Conservation (phyloP, 306 rosid genomes). For the Spatholobus suberectus region DNA sequence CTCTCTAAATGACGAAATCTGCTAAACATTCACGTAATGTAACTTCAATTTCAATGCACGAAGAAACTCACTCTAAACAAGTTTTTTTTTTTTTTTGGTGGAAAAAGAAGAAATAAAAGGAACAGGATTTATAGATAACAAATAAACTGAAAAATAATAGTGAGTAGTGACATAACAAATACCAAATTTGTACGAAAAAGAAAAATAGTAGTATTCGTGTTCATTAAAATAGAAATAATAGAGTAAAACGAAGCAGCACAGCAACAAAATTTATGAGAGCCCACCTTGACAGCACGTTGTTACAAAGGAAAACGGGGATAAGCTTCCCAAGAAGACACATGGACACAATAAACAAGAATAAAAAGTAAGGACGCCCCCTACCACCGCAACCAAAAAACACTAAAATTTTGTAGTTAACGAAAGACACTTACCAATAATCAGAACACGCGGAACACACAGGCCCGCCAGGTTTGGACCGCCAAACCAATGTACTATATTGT, state of each 20-base stretch:
- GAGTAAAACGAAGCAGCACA: slow-evolving; percentile 25
- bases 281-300: slow-evolving; percentile 30
- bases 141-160: not conserved
- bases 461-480: slow-evolving; percentile 9
- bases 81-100: not conserved
- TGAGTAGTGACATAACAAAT: not conserved
- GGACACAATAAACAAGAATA: slow-evolving; percentile 23
- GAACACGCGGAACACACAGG: slow-evolving; percentile 13
- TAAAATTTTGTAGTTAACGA: not conserved
- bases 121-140: not conserved
- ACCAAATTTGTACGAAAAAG: not conserved
- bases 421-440: not conserved
- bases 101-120: not conserved
- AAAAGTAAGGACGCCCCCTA: not conserved
- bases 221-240: not conserved
- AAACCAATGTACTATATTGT: not conserved
- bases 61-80: not conserved
- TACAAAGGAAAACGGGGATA: not conserved
- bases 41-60: slow-evolving; percentile 2
- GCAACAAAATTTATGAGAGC: slow-evolving; percentile 29
- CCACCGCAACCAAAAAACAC: not conserved
- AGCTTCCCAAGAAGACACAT: slow-evolving; percentile 1
- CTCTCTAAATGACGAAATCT: slow-evolving; percentile 88
- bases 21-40: slow-evolving; percentile 18
- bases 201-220: not conserved